phyloP scores from a whole-genome alignment of 257 asterid genomes.

The Solanum chiquidenum region DNA sequence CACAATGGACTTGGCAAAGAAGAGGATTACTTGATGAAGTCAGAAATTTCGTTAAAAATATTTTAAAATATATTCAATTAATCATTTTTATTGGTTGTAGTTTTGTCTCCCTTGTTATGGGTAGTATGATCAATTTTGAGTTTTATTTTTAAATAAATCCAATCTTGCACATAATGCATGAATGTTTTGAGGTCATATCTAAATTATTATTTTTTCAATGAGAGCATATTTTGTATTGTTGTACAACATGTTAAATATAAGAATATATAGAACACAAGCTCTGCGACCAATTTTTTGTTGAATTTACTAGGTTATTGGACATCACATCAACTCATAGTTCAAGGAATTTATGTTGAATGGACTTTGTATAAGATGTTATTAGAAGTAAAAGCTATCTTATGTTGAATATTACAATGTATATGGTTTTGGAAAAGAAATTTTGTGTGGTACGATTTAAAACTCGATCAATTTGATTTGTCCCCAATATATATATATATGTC shows the following conservation, averaged over 20 bases:
- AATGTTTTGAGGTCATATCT: background rate
- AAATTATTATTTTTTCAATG: background rate
- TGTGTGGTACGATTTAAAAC: background rate
- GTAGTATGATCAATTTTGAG: background rate
- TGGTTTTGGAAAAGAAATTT: background rate
- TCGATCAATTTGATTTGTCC: background rate
- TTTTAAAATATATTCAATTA: accelerated
- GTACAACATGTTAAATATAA: background rate
- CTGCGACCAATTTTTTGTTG: background rate
- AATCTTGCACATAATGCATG: background rate
- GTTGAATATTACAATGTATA: background rate
- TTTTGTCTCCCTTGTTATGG: background rate
- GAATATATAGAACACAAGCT: background rate
- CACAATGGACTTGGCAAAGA: background rate
- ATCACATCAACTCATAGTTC: background rate
- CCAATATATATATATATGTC: background rate
- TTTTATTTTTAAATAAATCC: background rate
- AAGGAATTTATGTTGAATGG: background rate
- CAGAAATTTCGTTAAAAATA: background rate
- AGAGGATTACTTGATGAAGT: background rate
- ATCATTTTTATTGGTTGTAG: too few relatives aligned
- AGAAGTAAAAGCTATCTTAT: background rate
- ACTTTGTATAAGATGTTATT: background rate
- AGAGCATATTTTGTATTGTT: background rate
- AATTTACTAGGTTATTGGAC: background rate